Evolutionary conservation across 495 filamentous ascomycete genomes (phyloP).

Genomic region (Hypoxylon trugodes): DNA sequence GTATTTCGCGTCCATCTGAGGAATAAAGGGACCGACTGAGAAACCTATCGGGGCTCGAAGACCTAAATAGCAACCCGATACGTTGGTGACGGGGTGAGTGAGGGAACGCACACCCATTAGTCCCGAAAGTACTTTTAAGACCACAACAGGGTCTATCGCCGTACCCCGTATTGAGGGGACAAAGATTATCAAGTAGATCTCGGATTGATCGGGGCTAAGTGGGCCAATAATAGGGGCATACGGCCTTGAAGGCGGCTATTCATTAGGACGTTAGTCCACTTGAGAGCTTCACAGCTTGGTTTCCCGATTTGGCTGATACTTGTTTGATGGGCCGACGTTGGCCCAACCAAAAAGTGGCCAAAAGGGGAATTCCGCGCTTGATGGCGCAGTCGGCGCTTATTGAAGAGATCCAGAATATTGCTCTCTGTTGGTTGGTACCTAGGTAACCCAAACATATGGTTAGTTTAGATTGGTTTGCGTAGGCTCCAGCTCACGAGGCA

Average conservation of each 20-base stretch:
- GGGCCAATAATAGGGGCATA: constrained; percentile 1
- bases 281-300: constrained; percentile 7
- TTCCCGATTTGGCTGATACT: background rate
- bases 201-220: constrained; percentile 19
- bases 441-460: background rate
- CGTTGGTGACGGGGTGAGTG: constrained; percentile 4
- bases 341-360: constrained; percentile 7
- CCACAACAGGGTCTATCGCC: background rate
- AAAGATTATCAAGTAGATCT: constrained; percentile 4
- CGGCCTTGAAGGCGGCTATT: constrained; percentile 8
- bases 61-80: constrained; percentile 1
- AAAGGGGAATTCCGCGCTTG: constrained; percentile 32
- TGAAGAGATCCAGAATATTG: constrained; percentile 19
- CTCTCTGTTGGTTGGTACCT: constrained; percentile 13
- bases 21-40: constrained; percentile 17
- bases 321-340: constrained; percentile 18
- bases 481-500: constrained; percentile 5
- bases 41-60: constrained; percentile 13
- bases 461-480: background rate
- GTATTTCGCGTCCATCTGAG: constrained; percentile 9
- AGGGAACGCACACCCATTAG: background rate
- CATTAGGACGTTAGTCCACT: constrained; percentile 26
- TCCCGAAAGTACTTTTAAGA: background rate
- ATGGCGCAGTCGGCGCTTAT: constrained; percentile 31
- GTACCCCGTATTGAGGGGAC: constrained; percentile 3